These are phyloP conservation scores for Claviceps pazoutovae DNA, from an alignment of 2,329 filamentous ascomycete genomes.

Conservation along the genomic window DNA sequence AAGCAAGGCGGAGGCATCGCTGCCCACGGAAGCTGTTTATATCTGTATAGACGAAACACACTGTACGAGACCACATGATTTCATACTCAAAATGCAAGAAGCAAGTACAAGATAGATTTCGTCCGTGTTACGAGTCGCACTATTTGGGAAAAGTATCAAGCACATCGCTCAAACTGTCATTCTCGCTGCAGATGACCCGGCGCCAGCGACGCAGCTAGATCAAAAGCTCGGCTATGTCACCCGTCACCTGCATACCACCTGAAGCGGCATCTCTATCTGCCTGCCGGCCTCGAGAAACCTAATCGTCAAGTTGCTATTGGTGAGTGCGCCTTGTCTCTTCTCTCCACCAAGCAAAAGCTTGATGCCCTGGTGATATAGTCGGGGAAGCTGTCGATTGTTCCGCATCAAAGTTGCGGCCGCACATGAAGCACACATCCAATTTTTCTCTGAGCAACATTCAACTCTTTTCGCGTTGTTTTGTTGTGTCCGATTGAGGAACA, in stretches of 20 bases:
- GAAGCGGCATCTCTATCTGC: background rate
- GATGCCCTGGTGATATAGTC: background rate
- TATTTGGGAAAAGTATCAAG: background rate
- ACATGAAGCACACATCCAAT: background rate
- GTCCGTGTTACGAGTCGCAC: background rate
- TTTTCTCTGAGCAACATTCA: background rate
- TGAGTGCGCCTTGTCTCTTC: too few relatives aligned
- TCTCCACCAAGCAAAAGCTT: background rate
- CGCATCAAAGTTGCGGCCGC: background rate
- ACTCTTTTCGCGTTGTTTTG: background rate
- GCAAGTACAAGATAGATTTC: background rate
- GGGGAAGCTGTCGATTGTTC: background rate
- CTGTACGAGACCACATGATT: background rate
- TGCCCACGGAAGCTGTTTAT: too few relatives aligned
- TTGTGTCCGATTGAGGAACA: background rate
- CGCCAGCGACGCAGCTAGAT: background rate
- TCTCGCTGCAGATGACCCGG: too few relatives aligned
- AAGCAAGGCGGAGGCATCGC: background rate
- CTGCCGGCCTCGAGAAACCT: background rate
- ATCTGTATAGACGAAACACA: background rate
- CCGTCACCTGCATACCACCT: background rate
- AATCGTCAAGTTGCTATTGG: background rate
- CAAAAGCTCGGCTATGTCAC: background rate
- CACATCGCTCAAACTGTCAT: background rate
- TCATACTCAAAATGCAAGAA: background rate